Base-by-base conservation (phyloP, 208 protist species). In the Naegleria gruberi region DNA sequence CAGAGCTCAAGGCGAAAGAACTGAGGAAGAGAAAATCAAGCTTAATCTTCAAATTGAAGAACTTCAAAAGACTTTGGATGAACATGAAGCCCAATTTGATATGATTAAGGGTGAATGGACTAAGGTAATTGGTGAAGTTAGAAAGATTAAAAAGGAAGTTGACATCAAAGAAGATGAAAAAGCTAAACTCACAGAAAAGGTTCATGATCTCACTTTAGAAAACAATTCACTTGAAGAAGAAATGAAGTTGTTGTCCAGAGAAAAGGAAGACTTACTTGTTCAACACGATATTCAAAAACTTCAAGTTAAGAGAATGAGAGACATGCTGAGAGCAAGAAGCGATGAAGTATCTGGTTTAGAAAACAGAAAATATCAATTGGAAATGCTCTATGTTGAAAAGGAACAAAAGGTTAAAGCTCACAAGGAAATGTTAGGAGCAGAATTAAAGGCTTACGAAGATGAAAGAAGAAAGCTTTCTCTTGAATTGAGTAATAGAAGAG, bases 21-120 rank as follows among this genome's bases (percentile, higher is more conserved):
- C 95, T 3, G 96, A 97, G 90, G 96, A 98, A 45, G 97, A 98
- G 93, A 95, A 95, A 65, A 90, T 92, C 34, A 94, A 94, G 86
- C 91, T 98, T 84, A 94, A 96, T 43, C 93, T 94, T 46, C 96
- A 96, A 91, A 97, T 98, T 88, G 89, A 91, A 37, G 92, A 96
- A 40, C 94, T 98, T 47, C 95, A 96, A 90, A 93, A 30, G 30
- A 95, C 95, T 0, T 93, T 97, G 0, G 95, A 97, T 88, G 95
- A 97, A 51, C 91, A 97, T 40, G 89, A 93, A 83, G 91, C 94
- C 91, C 94, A 97, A 91, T 90, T 96, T 92, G 91, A 92, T 10
- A 93, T 96, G 34, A 90, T 98, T 34, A 93, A 96, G 65, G 91
- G 73, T 47, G 96, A 98, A 93, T 95, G 97, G 65, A 98, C 98